Evolutionary conservation across 257 asterid species (phyloP), one percentile per base, ranked within the genome.

Genomic region (Osmanthus fragrans): DNA sequence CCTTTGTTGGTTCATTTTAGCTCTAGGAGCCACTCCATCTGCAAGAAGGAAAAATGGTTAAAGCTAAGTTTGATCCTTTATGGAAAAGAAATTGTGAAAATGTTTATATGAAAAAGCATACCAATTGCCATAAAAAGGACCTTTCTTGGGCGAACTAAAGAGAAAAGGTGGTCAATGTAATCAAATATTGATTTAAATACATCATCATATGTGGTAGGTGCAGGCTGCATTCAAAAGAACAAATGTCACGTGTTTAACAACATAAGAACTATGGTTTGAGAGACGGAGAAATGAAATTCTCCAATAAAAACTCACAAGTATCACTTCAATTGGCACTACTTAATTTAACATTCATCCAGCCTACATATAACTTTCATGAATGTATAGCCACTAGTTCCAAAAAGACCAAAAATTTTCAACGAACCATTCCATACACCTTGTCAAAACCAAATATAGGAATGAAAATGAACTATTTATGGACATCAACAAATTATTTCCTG

Each of bases 1-100:
- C 40, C 99, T 88, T 85, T 95, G 99, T 87, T 95, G 99, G 86
- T 95, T 95, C 99, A 95, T 95, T 87, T 95, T 95, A 76, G 99
- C 98, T 85, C 98, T 90, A 11, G 99, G 99, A 83, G 99, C 99
- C 86, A 95, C 99, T 73, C 98, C 99, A 87, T 95, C 99, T 95
- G 82, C 56, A 78, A 47, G 82, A 77, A 25, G 54, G 70, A 76
- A 73, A 72, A 72, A 68, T 34, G 71, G 11, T 64, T 72, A 74
- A 77, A 32, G 49, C 78, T 67, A 76, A 51, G 54, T 51, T 39
- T 51, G 36, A 75, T 71, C 74, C 75, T 67, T 76, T 49, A 16
- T 42, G 18, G 71, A 67, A 60, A 30, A 64, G 40, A 65, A 71
- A 36, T 34, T 34, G 79, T 54, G 45, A 73, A 33, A 49, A 68